phyloP scores from a whole-genome alignment of 1,284 basidiomycete genomes.

The Ceratobasidium theobromae region DNA sequence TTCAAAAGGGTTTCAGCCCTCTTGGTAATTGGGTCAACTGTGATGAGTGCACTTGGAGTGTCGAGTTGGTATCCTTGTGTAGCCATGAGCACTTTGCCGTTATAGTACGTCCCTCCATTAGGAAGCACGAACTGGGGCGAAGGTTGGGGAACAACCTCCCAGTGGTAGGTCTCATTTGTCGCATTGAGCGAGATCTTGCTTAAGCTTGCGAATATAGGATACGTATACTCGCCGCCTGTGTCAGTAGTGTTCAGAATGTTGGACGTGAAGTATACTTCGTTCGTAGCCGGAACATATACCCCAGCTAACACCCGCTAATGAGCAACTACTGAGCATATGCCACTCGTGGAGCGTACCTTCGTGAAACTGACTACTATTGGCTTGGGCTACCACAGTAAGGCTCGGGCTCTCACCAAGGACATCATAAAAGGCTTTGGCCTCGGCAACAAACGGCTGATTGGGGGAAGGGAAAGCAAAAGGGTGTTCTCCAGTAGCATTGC shows the following conservation, averaged over 20 bases:
- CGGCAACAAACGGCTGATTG: constrained; percentile 13
- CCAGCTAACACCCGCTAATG: not conserved
- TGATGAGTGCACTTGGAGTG: not conserved
- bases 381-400: constrained; percentile 9
- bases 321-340: not conserved
- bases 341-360: not conserved
- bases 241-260: constrained; percentile 24
- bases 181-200: constrained; percentile 24
- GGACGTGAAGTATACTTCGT: constrained; percentile 28
- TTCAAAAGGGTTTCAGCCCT: constrained; percentile 54
- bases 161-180: constrained; percentile 13
- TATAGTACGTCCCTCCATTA: constrained; percentile 19
- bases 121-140: constrained; percentile 15
- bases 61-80: constrained; percentile 14
- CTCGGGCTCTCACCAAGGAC: constrained; percentile 1
- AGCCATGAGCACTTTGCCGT: constrained; percentile 23
- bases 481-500: not conserved
- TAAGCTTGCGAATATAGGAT: constrained; percentile 11
- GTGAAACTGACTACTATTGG: constrained; percentile 19
- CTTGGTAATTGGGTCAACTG: constrained; percentile 3
- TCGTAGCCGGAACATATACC: constrained; percentile 18
- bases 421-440: constrained; percentile 7
- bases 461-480: constrained; percentile 12
- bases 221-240: not conserved
- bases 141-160: constrained; percentile 2